phyloP scores from a whole-genome alignment of 2,329 filamentous ascomycete genomes.

The Ascochyta koolunga region DNA sequence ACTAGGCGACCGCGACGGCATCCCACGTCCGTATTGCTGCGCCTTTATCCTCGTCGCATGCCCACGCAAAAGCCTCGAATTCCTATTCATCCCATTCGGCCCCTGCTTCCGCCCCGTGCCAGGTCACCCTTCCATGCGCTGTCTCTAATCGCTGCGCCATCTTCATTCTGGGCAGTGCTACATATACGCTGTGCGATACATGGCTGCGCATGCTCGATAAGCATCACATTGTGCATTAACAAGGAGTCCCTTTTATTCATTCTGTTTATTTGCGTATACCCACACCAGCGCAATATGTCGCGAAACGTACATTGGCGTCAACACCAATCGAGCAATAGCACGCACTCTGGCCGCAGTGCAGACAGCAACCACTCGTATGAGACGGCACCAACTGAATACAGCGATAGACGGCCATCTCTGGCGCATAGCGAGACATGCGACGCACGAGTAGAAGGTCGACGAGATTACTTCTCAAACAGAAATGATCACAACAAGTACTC shows the following conservation, averaged over 20 bases:
- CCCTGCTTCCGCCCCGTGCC: slow-evolving; percentile 30
- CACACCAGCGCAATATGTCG: slow-evolving; percentile 36
- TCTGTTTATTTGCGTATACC: slow-evolving; percentile 16
- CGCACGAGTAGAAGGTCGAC: slow-evolving; percentile 36
- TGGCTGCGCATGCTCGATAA: slow-evolving; percentile 22
- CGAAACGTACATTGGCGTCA: slow-evolving; percentile 41
- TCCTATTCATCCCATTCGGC: slow-evolving; percentile 28
- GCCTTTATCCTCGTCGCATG: slow-evolving; percentile 28
- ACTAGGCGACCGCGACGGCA: slow-evolving; percentile 24
- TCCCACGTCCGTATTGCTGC: slow-evolving; percentile 23
- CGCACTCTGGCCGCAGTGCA: slow-evolving; percentile 38
- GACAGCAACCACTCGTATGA: slow-evolving; percentile 42
- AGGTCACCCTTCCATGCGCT: slow-evolving; percentile 36
- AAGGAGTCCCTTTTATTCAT: slow-evolving; percentile 13
- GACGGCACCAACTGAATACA: slow-evolving; percentile 45
- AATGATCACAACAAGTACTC: slow-evolving; percentile 22
- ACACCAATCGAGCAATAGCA: slow-evolving; percentile 42
- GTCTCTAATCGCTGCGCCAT: slow-evolving; percentile 30
- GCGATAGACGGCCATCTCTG: slow-evolving; percentile 35
- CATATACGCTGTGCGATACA: slow-evolving; percentile 28
- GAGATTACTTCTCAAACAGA: slow-evolving; percentile 31
- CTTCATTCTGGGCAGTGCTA: slow-evolving; percentile 23
- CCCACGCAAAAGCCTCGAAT: slow-evolving; percentile 22
- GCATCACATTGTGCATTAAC: slow-evolving; percentile 15
- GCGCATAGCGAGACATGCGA: slow-evolving; percentile 41